Conservation (phyloP, 2,329 filamentous ascomycete species). For the Hirsutella minnesotensis region DNA sequence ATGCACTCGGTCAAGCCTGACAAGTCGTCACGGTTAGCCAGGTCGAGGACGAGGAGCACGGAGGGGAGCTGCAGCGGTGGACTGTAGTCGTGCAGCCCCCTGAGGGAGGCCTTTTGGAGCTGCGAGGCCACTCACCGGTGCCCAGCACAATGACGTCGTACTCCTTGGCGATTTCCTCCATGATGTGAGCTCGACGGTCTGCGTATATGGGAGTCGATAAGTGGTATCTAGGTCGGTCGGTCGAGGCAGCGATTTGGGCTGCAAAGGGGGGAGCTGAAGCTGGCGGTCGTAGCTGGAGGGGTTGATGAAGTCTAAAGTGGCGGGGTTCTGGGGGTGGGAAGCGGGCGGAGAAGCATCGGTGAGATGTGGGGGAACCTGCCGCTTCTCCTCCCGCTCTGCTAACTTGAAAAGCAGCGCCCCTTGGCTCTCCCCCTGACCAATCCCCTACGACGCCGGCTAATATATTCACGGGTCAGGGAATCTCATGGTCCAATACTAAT, state of each 20-base stretch:
- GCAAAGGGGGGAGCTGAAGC: not conserved
- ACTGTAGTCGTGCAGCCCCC: not conserved
- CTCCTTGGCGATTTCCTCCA: conserved; percentile 97
- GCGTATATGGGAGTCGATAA: not conserved
- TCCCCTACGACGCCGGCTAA: too few relatives aligned
- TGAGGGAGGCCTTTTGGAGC: not conserved
- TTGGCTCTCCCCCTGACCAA: not conserved
- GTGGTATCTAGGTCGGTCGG: not conserved
- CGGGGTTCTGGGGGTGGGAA: conserved; percentile 12
- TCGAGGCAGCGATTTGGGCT: not conserved
- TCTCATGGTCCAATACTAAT: too few relatives aligned
- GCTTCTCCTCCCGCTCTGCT: conserved; percentile 6
- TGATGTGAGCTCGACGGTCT: conserved; percentile 28
- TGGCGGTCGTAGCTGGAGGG: conserved; percentile 8
- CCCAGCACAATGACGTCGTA: conserved; percentile 98
- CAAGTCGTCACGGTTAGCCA: conserved; percentile 11
- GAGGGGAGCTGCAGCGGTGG: not conserved
- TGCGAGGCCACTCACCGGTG: conserved; percentile 58
- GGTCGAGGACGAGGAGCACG: not conserved
- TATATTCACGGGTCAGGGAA: too few relatives aligned
- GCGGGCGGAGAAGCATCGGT: conserved; percentile 8
- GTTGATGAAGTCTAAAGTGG: conserved; percentile 11
- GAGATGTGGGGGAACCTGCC: conserved; percentile 9
- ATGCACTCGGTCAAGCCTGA: conserved; percentile 96
- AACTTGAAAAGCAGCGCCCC: not conserved